Percentiles rank a stretch among this genome's conserved stretches.
Evolutionary conservation across 2,329 filamentous ascomycete genomes (phyloP).

Genomic region (Sarocladium brachiariae): DNA sequence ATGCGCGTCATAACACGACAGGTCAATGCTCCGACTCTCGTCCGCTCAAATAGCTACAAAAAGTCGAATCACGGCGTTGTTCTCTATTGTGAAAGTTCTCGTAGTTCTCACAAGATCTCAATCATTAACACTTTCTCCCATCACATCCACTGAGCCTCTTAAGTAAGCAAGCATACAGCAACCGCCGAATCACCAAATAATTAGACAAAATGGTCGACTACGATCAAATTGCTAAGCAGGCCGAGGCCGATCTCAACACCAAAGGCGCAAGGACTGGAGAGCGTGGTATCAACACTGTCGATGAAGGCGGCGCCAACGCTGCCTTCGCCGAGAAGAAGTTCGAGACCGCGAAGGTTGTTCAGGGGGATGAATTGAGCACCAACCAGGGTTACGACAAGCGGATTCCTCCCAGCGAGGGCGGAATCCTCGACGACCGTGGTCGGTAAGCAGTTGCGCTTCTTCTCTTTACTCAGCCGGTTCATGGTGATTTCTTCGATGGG

Average conservation of each 20-base stretch:
- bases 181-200: no score
- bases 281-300: slow-evolving; percentile 20
- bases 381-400: slow-evolving; percentile 38
- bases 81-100: background rate
- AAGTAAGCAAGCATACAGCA: no score
- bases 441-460: slow-evolving; percentile 27
- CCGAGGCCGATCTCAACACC: slow-evolving; percentile 41
- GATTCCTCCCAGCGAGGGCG: slow-evolving; percentile 39
- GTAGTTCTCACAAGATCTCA: background rate
- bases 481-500: no score
- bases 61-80: background rate
- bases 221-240: slow-evolving; percentile 35
- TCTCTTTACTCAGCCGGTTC: no score
- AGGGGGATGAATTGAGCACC: slow-evolving; percentile 37
- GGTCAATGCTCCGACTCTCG: background rate
- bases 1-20: slow-evolving; percentile 9
- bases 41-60: background rate
- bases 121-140: background rate
- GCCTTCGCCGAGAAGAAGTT: slow-evolving; percentile 36
- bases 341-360: slow-evolving; percentile 24
- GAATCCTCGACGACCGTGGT: slow-evolving; percentile 35
- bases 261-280: slow-evolving; percentile 41
- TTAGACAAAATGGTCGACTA: slow-evolving; percentile 29
- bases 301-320: slow-evolving; percentile 31
- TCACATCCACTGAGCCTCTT: background rate